phyloP scores from a whole-genome alignment of 2,329 filamentous ascomycete species.

The Pyrenophora graminea region DNA sequence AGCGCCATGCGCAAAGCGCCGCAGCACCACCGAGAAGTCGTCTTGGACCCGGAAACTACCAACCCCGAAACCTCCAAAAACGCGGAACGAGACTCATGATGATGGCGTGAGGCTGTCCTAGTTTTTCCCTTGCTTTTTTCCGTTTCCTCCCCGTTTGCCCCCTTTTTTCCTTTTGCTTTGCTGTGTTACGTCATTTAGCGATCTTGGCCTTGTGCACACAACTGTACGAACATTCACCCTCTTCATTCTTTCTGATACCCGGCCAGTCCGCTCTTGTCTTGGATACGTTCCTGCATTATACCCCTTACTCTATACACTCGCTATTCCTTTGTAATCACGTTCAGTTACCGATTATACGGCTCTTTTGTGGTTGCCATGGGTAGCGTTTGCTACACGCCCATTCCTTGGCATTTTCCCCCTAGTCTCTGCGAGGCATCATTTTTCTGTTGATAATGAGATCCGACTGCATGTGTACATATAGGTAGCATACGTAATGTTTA shows the following conservation, averaged over 20 bases:
- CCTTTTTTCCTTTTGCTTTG: not conserved
- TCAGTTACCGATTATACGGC: slow-evolving; percentile 1
- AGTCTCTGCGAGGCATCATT: slow-evolving; percentile 15
- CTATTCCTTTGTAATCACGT: slow-evolving; percentile 13
- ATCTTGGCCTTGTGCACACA: slow-evolving; percentile 4
- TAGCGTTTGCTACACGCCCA: slow-evolving; percentile 17
- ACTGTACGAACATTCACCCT: slow-evolving; percentile 19
- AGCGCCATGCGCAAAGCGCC: slow-evolving; percentile 76
- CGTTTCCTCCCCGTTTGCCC: not conserved
- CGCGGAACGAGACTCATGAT: slow-evolving; percentile 57
- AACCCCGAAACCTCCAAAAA: slow-evolving; percentile 51
- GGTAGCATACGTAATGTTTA: slow-evolving; percentile 26
- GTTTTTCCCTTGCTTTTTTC: not conserved
- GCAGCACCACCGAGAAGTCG: slow-evolving; percentile 46
- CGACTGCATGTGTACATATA: slow-evolving; percentile 22
- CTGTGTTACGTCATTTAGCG: slow-evolving; percentile 16
- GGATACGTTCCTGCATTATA: slow-evolving; percentile 9
- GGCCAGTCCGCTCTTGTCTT: slow-evolving; percentile 27
- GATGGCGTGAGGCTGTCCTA: slow-evolving; percentile 46
- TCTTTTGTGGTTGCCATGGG: slow-evolving; percentile 1
- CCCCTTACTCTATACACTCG: slow-evolving; percentile 11
- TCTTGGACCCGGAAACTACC: slow-evolving; percentile 45
- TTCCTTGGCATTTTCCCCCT: slow-evolving; percentile 8
- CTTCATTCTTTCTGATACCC: slow-evolving; percentile 27
- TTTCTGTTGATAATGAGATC: slow-evolving; percentile 21